Evolutionary conservation across 1,139 yeast species (phyloP).

Genomic region (Protomyces gravidus): DNA sequence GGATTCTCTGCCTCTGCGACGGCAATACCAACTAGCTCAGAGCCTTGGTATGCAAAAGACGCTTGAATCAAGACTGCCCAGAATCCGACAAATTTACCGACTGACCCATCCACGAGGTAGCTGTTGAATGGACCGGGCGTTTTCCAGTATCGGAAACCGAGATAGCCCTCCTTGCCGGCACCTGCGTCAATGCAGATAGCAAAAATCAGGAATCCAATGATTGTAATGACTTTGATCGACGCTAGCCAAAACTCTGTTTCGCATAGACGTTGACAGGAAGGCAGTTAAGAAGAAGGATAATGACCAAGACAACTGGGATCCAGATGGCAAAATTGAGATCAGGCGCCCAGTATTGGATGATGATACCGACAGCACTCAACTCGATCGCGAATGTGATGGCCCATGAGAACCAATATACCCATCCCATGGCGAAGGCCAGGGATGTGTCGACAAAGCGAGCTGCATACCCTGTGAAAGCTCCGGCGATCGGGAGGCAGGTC

Average conservation of each 20-base stretch:
- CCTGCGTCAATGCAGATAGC: slow-evolving; percentile 71
- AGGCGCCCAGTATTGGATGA: slow-evolving; percentile 67
- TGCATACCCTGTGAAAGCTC: slow-evolving; percentile 54
- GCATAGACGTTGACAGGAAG: slow-evolving; percentile 64
- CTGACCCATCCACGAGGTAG: slow-evolving; percentile 40
- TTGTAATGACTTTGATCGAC: slow-evolving; percentile 61
- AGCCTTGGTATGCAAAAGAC: slow-evolving; percentile 62
- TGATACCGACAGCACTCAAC: slow-evolving; percentile 72
- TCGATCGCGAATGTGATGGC: slow-evolving; percentile 80
- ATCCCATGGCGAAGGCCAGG: slow-evolving; percentile 77
- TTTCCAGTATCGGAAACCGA: slow-evolving; percentile 64
- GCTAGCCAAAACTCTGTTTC: slow-evolving; percentile 70
- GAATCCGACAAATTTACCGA: slow-evolving; percentile 58
- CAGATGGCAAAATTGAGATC: slow-evolving; percentile 57
- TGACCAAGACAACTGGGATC: slow-evolving; percentile 65
- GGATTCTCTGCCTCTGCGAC: slow-evolving; percentile 89
- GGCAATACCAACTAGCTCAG: slow-evolving; percentile 81
- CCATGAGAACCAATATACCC: slow-evolving; percentile 85
- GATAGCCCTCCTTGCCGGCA: slow-evolving; percentile 57
- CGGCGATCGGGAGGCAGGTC: slow-evolving; percentile 73
- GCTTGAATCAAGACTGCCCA: slow-evolving; percentile 62
- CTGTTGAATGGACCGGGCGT: slow-evolving; percentile 79
- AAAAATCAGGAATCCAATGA: slow-evolving; percentile 64
- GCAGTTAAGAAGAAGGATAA: slow-evolving; percentile 51
- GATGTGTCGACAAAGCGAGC: slow-evolving; percentile 21